Conservation (phyloP, 1,139 yeast genomes). For the Pichia sp. region DNA sequence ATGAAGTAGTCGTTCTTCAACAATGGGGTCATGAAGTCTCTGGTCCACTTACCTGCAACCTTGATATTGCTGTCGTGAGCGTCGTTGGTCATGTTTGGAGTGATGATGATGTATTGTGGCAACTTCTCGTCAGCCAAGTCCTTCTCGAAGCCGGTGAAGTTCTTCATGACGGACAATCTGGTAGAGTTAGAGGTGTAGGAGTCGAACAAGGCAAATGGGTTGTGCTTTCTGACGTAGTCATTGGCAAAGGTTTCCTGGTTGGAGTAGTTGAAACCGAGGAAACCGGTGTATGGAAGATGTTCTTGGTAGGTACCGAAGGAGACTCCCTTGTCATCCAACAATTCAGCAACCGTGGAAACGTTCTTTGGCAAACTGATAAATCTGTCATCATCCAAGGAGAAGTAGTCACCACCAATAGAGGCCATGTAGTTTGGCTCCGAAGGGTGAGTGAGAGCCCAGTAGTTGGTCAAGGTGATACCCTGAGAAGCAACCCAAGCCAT, state of each 20-base stretch:
- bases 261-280: conserved; percentile 41
- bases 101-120: conserved; percentile 47
- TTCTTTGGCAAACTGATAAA: conserved; percentile 40
- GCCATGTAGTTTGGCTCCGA: conserved; percentile 50
- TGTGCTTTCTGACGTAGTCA: conserved; percentile 48
- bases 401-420: conserved; percentile 46
- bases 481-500: conserved; percentile 38
- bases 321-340: conserved; percentile 40
- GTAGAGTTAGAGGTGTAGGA: conserved; percentile 33
- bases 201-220: conserved; percentile 41
- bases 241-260: conserved; percentile 40
- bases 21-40: conserved; percentile 40
- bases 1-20: conserved; percentile 41
- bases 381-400: conserved; percentile 41
- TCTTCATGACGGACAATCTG: conserved; percentile 41
- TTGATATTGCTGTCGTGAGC: conserved; percentile 45
- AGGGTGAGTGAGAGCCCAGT: conserved; percentile 47
- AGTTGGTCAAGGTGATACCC: conserved; percentile 44
- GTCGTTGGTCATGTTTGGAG: conserved; percentile 49
- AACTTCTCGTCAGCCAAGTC: conserved; percentile 37
- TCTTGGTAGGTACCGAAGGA: conserved; percentile 51
- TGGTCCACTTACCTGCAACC: conserved; percentile 43
- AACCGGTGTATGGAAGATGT: conserved; percentile 47
- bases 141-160: conserved; percentile 39
- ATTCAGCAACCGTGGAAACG: conserved; percentile 43